Evolutionary conservation across 257 asterid genomes (phyloP).

Genomic region (Solanum clarkiae): DNA sequence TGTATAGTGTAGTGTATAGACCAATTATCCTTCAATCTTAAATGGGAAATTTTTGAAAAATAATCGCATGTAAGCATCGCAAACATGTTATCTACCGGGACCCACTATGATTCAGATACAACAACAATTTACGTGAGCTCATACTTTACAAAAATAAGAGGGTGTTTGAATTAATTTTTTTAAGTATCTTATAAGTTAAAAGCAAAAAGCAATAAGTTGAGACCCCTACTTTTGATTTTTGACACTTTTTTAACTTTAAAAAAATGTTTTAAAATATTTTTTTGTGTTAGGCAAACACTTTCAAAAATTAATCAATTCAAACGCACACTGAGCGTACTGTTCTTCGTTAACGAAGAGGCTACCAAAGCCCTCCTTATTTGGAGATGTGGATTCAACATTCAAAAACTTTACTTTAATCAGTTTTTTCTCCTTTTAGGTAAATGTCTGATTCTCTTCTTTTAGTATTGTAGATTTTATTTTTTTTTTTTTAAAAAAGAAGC

Average conservation of each 20-base stretch:
- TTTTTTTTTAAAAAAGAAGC: no score
- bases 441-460: no score
- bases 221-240: no score
- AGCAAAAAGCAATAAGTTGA: no score
- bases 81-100: background rate
- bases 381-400: background rate
- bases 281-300: rapidly evolving
- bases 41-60: background rate
- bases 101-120: background rate
- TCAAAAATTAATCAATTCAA: no score
- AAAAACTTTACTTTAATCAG: background rate
- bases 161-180: no score
- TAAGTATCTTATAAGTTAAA: no score
- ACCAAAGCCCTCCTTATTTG: background rate
- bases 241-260: no score
- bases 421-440: background rate
- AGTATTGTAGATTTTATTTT: no score
- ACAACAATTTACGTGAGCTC: background rate
- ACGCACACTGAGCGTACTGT: no score
- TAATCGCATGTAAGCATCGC: background rate
- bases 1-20: background rate
- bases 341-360: background rate
- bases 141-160: background rate
- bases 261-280: no score
- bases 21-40: background rate